Base-by-base conservation (phyloP, 805 yeast species). In the Tetrapisispora namnaoensis region DNA sequence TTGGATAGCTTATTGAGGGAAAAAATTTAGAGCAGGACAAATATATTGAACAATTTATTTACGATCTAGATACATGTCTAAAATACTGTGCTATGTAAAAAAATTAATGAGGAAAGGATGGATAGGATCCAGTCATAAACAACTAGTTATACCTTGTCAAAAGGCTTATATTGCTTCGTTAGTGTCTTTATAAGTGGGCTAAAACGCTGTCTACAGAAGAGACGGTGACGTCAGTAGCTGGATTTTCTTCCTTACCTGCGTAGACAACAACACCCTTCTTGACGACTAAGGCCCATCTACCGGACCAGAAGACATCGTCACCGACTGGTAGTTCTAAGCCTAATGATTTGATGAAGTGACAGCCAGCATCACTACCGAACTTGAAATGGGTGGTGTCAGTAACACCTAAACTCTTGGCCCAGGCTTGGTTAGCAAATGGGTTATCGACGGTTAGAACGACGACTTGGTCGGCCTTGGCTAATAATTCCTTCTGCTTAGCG, bases 231-330 rank as follows among this genome's bases (percentile, higher is more conserved):
- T 68, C 70, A 32, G 63, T 58, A 41, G 62, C 67, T 35, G 67
- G 62, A 50, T 65, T 65, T 38, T 50, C 53, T 51, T 69, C 73
- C 55, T 59, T 61, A 51, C 62, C 73, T 36, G 74, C 67, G 64
- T 78, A 79, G 46, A 67, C 65, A 50, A 80, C 74, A 51, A 68
- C 67, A 57, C 82, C 82, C 50, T 77, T 67, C 57, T 79, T 80
- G 47, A 85, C 80, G 53, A 88, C 71, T 50, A 83, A 70, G 41
- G 91, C 88, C 69, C 80, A 86, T 69, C 96, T 78, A 54, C 74
- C 72, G 47, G 86, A 77, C 70, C 90, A 76, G 50, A 68, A 62
- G 22, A 82, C 86, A 47, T 62, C 70, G 21, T 73, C 73, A 46
- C 77, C 75, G 49, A 76, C 71, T 57, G 82, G 82, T 47, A 74